These are phyloP conservation scores for Umbelopsis sp. DNA, from an alignment of 192 early-diverging fungal genomes.

Conservation along the genomic window DNA sequence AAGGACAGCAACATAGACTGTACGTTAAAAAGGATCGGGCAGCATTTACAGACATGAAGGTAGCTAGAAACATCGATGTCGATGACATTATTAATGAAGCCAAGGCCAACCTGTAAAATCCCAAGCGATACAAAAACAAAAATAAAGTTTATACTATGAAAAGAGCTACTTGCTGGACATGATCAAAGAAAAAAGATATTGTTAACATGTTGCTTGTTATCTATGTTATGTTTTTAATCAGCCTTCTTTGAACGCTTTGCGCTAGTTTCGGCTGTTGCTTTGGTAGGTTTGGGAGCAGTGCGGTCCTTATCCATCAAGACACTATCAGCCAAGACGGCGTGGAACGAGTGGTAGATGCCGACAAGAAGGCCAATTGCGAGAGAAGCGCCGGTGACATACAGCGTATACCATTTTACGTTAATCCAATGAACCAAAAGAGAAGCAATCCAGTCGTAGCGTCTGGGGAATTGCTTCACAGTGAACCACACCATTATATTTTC, in stretches of 20 bases:
- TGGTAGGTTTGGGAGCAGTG: not conserved
- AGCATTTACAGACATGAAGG: slow-evolving; percentile 1
- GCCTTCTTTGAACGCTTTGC: not conserved
- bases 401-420: slow-evolving; percentile 19
- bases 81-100: not conserved
- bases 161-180: not conserved
- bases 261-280: not conserved
- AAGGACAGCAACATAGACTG: slow-evolving; percentile 5
- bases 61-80: not conserved
- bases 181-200: not conserved
- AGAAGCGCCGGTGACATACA: slow-evolving; percentile 14
- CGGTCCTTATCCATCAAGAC: slow-evolving; percentile 38
- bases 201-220: not conserved
- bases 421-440: slow-evolving; percentile 14
- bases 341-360: slow-evolving; percentile 35
- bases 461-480: slow-evolving; percentile 19
- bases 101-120: slow-evolving; percentile 11
- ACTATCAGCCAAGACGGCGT: slow-evolving; percentile 31
- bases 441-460: slow-evolving; percentile 7
- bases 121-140: too few species aligned
- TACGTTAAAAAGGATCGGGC: slow-evolving; percentile 6
- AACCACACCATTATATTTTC: slow-evolving; percentile 23
- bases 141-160: not conserved
- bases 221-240: not conserved
- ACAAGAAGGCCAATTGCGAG: slow-evolving; percentile 18